Conservation (phyloP, 208 protist species). For the Leptomonas pyrrhocoris region DNA sequence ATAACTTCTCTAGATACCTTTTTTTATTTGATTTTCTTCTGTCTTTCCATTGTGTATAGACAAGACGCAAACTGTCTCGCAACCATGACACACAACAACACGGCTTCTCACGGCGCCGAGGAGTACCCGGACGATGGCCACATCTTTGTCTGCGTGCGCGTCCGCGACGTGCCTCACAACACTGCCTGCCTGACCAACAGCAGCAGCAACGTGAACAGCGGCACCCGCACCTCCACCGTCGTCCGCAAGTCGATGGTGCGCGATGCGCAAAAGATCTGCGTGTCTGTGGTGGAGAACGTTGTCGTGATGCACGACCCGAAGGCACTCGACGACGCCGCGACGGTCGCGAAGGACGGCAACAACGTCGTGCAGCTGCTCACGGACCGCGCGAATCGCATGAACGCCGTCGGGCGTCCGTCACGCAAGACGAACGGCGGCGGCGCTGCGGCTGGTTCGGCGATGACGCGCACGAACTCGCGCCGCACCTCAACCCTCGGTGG, state of each 20-base stretch:
- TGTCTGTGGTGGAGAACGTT: constrained; percentile 76
- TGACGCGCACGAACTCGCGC: constrained; percentile 24
- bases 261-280: constrained; percentile 63
- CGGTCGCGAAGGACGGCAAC: constrained; percentile 64
- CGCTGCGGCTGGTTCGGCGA: background rate
- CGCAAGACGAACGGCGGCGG: constrained; percentile 34
- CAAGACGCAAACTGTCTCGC: background rate
- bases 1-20: constrained; percentile 2
- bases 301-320: constrained; percentile 78
- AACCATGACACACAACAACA: background rate
- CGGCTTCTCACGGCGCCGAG: background rate
- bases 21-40: constrained; percentile 23
- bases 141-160: constrained; percentile 79
- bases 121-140: constrained; percentile 73
- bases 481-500: constrained; percentile 18
- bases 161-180: constrained; percentile 56
- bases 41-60: background rate
- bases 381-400: constrained; percentile 26
- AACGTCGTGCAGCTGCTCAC: constrained; percentile 68
- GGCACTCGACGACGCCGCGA: constrained; percentile 47
- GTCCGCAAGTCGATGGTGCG: constrained; percentile 15
- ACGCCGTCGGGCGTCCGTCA: constrained; percentile 6
- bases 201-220: constrained; percentile 13
- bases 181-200: constrained; percentile 25
- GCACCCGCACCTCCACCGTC: constrained; percentile 18